Percentiles rank a stretch among this genome's conserved stretches.
Conservation (phyloP, 176 grass and related monocot species). For the Musa acuminata region DNA sequence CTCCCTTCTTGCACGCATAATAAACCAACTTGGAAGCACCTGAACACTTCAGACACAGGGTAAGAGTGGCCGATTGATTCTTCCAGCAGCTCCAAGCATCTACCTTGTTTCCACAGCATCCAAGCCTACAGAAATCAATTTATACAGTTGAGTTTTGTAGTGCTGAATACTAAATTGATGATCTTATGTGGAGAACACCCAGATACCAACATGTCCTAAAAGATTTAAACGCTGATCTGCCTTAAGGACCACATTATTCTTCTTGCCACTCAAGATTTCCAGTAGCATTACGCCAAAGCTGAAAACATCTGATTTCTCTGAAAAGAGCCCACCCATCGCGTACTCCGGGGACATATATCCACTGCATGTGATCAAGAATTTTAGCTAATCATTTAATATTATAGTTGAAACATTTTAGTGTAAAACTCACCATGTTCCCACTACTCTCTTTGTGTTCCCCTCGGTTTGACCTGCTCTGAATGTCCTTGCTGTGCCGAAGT, state of each 20-base stretch:
- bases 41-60: slow-evolving; percentile 30
- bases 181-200: no score
- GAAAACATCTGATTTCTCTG: slow-evolving; percentile 80
- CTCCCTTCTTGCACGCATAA: slow-evolving; percentile 66
- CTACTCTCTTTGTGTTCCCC: slow-evolving; percentile 47
- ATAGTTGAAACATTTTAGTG: background rate
- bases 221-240: slow-evolving; percentile 38
- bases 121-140: slow-evolving; percentile 40
- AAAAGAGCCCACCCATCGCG: slow-evolving; percentile 83
- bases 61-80: slow-evolving; percentile 16
- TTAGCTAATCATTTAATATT: background rate
- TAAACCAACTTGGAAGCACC: slow-evolving; percentile 67
- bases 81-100: slow-evolving; percentile 38
- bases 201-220: slow-evolving; percentile 45
- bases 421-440: slow-evolving; percentile 76
- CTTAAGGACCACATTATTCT: slow-evolving; percentile 38
- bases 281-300: slow-evolving; percentile 78
- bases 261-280: slow-evolving; percentile 66
- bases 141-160: background rate
- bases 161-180: background rate
- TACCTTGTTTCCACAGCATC: slow-evolving; percentile 58
- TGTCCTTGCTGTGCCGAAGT: slow-evolving; percentile 85
- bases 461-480: slow-evolving; percentile 49
- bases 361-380: slow-evolving; percentile 14
- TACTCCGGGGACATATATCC: slow-evolving; percentile 97